Conservation (phyloP, 2,329 filamentous ascomycete genomes). For the Aspergillus sp. region DNA sequence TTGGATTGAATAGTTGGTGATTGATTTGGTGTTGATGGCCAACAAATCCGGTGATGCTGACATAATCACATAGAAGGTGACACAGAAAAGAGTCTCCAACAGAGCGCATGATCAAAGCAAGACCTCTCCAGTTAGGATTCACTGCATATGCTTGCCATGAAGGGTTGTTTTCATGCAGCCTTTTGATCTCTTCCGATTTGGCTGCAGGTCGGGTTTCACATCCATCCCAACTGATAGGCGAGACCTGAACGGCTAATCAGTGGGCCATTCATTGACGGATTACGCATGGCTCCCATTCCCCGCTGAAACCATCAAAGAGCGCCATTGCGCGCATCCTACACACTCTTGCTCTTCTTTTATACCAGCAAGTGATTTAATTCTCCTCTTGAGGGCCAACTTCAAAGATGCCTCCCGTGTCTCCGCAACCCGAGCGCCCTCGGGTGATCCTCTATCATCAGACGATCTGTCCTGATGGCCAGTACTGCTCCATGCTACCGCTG, state of each 20-base stretch:
- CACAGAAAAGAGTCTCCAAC: too few relatives aligned
- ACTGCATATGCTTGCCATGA: background rate
- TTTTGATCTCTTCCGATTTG: background rate
- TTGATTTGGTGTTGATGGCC: too few relatives aligned
- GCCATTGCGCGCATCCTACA: background rate
- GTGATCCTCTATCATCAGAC: constrained; percentile 65
- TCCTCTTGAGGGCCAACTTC: background rate
- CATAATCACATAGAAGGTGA: background rate
- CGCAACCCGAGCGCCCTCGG: constrained; percentile 33
- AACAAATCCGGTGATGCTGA: background rate
- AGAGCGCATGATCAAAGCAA: background rate
- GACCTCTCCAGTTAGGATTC: background rate
- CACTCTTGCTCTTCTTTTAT: background rate
- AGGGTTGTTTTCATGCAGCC: background rate
- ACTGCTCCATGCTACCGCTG: constrained; percentile 65
- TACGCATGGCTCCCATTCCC: background rate
- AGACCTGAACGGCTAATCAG: background rate
- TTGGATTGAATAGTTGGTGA: too few relatives aligned
- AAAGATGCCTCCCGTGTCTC: constrained; percentile 43
- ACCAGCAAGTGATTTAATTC: background rate
- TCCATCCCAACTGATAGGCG: background rate
- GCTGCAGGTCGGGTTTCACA: background rate
- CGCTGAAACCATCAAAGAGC: background rate
- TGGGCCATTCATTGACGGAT: background rate
- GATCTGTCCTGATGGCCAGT: constrained; percentile 56